Conservation (phyloP, 495 filamentous ascomycete genomes). For the Hyaloscypha bicolor region DNA sequence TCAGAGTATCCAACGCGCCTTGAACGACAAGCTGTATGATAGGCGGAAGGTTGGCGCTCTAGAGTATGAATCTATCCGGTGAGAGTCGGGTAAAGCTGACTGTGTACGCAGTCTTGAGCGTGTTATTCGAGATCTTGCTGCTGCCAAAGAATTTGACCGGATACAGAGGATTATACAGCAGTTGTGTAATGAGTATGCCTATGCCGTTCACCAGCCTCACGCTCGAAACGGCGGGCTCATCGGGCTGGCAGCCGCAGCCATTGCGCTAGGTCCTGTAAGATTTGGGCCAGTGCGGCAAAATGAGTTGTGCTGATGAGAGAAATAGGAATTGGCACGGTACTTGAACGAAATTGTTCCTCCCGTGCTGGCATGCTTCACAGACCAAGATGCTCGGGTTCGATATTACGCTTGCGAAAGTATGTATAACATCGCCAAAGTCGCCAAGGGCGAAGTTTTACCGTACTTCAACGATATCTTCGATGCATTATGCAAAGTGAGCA, state of each 20-base stretch:
- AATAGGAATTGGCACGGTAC: conserved; percentile 83
- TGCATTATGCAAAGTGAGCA: conserved; percentile 85
- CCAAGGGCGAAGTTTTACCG: conserved; percentile 92
- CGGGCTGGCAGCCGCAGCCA: conserved; percentile 92
- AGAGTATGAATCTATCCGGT: conserved; percentile 66
- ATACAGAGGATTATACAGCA: conserved; percentile 89
- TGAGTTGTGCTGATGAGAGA: background rate
- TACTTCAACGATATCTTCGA: conserved; percentile 99
- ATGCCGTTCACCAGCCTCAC: conserved; percentile 96
- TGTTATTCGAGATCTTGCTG: conserved; percentile 82
- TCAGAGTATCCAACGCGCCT: conserved; percentile 78
- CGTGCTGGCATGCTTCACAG: conserved; percentile 96
- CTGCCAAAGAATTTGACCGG: conserved; percentile 71
- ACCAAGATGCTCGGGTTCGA: conserved; percentile 96
- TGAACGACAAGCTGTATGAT: conserved; percentile 98
- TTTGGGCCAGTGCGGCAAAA: background rate
- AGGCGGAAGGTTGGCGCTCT: conserved; percentile 94
- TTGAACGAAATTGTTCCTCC: conserved; percentile 92
- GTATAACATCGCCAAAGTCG: conserved; percentile 99
- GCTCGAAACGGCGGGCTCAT: conserved; percentile 96
- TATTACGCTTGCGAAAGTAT: conserved; percentile 99
- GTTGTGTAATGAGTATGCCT: conserved; percentile 96
- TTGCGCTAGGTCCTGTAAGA: conserved; percentile 89
- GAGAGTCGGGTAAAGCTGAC: conserved; percentile 21
- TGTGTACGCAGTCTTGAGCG: conserved; percentile 71